Conservation (phyloP, 495 filamentous ascomycete genomes). For the Penicillium flavigenum region DNA sequence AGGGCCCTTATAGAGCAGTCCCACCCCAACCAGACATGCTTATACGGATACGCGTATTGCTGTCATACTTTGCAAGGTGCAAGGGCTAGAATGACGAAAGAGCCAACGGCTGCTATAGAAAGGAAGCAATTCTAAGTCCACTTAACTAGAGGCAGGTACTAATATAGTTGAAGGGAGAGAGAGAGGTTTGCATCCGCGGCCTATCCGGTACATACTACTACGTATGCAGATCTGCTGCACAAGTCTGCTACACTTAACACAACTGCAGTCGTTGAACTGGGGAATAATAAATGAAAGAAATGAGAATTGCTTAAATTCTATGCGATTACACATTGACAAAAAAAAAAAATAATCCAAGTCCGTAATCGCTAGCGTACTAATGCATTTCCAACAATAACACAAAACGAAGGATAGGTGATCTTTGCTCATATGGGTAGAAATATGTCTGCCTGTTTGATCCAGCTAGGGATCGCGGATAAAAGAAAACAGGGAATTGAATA, state of each 20-base stretch:
- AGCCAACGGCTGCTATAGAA: no score
- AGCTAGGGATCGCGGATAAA: slow-evolving; percentile 6
- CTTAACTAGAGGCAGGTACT: no score
- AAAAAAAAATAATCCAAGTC: slow-evolving; percentile 21
- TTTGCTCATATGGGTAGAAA: slow-evolving; percentile 34
- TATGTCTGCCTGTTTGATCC: slow-evolving; percentile 22
- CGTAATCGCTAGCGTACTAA: slow-evolving; percentile 30
- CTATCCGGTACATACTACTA: neutral
- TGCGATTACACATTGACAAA: slow-evolving; percentile 24
- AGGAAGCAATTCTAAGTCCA: no score
- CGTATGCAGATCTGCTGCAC: slow-evolving; percentile 1
- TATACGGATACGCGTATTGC: no score
- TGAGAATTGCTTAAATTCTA: slow-evolving; percentile 19
- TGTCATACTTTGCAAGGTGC: no score
- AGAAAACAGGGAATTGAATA: slow-evolving; percentile 16
- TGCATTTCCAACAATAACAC: slow-evolving; percentile 36
- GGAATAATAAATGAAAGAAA: neutral
- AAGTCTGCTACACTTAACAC: neutral
- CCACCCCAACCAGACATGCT: no score
- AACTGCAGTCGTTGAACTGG: slow-evolving; percentile 1
- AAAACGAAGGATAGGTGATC: slow-evolving; percentile 25
- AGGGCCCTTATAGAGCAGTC: no score
- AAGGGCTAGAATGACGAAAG: no score
- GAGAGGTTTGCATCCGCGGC: no score
- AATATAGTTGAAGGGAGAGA: no score